A percentile compares a stretch with the other conserved stretches of the same genome.
phyloP scores from a whole-genome alignment of 2,329 filamentous ascomycete species.

The Talaromyces piceae region DNA sequence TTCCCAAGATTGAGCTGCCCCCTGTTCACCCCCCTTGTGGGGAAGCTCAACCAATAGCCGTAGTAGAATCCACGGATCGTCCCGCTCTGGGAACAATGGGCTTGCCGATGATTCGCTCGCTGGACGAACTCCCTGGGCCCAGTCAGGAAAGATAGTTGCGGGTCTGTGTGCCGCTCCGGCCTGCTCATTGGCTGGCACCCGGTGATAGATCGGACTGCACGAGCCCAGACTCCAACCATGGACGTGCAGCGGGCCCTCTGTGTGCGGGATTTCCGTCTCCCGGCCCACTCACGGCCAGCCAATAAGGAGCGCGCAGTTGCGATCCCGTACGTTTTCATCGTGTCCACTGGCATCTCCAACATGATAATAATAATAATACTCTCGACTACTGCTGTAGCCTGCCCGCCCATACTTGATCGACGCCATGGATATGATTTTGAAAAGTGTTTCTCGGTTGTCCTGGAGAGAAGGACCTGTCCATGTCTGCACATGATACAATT shows the following conservation, averaged over 20 bases:
- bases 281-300: not conserved
- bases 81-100: not conserved
- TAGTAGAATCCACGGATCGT: conserved; percentile 1
- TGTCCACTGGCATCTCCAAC: not conserved
- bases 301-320: not conserved
- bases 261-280: not conserved
- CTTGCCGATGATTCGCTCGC: not conserved
- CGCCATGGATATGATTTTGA: not conserved
- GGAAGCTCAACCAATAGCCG: not conserved
- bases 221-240: not conserved
- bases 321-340: not conserved
- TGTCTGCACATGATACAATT: too few species aligned
- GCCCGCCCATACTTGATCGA: not conserved
- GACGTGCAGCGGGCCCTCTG: not conserved
- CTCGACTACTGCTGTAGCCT: not conserved
- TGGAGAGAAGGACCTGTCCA: too few species aligned
- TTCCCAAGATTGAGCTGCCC: conserved; percentile 7
- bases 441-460: too few species aligned
- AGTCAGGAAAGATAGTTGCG: not conserved
- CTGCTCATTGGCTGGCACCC: not conserved
- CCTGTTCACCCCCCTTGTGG: not conserved
- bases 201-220: not conserved
- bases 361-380: too few species aligned
- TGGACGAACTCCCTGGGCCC: not conserved
- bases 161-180: not conserved